Conservation (phyloP, 345 rosid species). For the Gossypium australe region DNA sequence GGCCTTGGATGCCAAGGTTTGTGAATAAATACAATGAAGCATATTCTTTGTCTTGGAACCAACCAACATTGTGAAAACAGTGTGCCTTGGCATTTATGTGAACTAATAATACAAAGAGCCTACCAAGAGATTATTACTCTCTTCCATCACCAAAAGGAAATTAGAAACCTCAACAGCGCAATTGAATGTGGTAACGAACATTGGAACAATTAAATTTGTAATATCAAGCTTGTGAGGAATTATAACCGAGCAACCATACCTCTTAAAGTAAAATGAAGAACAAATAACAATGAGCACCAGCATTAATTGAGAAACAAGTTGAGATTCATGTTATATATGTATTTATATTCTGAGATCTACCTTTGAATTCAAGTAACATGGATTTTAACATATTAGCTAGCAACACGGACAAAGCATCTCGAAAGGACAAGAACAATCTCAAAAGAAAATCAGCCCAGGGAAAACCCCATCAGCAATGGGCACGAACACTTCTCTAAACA, state of each 20-base stretch:
- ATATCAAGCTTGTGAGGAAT: too few species aligned
- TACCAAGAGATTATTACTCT: not conserved
- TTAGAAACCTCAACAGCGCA: not conserved
- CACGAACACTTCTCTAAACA: too few species aligned
- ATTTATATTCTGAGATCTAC: not conserved
- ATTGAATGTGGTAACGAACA: too few species aligned
- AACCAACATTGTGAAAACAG: not conserved
- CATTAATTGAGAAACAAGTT: not conserved
- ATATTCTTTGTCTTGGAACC: not conserved
- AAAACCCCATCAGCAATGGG: too few species aligned
- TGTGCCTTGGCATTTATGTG: not conserved
- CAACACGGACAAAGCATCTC: too few species aligned
- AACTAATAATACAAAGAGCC: not conserved
- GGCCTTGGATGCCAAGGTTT: slow-evolving; percentile 69
- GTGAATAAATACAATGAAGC: slow-evolving; percentile 10
- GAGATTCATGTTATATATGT: not conserved
- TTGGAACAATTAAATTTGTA: too few species aligned
- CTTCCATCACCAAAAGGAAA: not conserved
- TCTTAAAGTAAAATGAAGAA: not conserved
- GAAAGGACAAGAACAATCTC: too few species aligned
- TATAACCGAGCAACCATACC: not conserved
- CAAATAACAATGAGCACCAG: not conserved
- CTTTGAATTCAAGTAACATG: not conserved
- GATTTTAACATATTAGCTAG: too few species aligned
- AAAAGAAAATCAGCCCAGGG: too few species aligned